Base-by-base conservation (phyloP, 805 yeast genomes). In the Candida ulmi region DNA sequence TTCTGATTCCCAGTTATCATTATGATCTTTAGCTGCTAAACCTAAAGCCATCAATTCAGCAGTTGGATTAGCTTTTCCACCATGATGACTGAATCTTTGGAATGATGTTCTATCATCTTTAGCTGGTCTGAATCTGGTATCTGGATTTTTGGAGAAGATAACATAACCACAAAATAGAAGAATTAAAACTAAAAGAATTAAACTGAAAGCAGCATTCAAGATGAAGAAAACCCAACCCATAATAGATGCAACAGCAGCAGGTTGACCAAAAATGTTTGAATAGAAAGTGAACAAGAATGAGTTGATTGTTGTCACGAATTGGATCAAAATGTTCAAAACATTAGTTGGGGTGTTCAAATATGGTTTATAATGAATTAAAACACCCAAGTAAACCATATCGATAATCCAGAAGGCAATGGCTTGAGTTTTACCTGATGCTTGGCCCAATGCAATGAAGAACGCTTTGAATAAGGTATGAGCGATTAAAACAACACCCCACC, bases 181-280 rank as follows among this genome's bases (percentile, higher is more conserved):
- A 52, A 86, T 81, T 66, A 81, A 62, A 27, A 88, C 49, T 58
- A 90, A 71, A 50, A 90, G 67, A 38, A 87, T 70, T 48, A 86
- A 70, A 8, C 95, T 78, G 56, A 85, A 88, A 5, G 91, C 95
- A 7, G 96, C 96, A 60, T 90, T 90, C 59, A 90, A 61, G 41
- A 90, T 72, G 60, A 90, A 90, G 64, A 86, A 90, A 2, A 90
- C 71, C 78, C 95, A 83, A 1, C 95, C 97, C 95, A 90, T 86
- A 40, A 90, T 76, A 1, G 95, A 81, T 12, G 80, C 68, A 11
- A 86, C 96, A 8, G 76, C 74, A 17, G 79, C 80, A 8, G 87
- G 80, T 64, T 88, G 96, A 37, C 82, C 80, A 63, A 85, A 88
- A 46, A 90, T 65, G 54, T 83, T 81, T 4, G 95, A 85, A 58